phyloP scores from a whole-genome alignment of 2,329 filamentous ascomycete genomes.

The Sclerotiophoma versabilis region DNA sequence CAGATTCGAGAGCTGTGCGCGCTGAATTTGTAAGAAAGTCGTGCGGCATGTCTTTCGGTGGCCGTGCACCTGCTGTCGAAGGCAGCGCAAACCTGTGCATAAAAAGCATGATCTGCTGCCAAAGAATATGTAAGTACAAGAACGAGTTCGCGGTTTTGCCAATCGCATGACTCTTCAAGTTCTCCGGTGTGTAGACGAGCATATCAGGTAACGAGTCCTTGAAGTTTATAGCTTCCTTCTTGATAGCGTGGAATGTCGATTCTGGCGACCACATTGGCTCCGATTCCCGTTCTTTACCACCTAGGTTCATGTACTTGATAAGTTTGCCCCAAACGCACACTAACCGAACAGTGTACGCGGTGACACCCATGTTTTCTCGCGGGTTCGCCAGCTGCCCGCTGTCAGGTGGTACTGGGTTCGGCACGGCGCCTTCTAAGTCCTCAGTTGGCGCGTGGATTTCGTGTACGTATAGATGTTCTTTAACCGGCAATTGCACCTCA shows the following conservation, averaged over 20 bases:
- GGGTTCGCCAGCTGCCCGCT: slow-evolving; percentile 71
- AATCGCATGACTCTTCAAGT: slow-evolving; percentile 82
- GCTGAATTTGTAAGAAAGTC: slow-evolving; percentile 79
- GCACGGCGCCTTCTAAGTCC: slow-evolving; percentile 74
- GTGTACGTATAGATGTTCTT: slow-evolving; percentile 87
- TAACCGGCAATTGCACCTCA: slow-evolving; percentile 87
- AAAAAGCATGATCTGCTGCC: slow-evolving; percentile 89
- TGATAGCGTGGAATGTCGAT: slow-evolving; percentile 77
- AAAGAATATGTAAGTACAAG: slow-evolving; percentile 86
- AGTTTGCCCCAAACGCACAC: slow-evolving; percentile 91
- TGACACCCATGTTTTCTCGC: slow-evolving; percentile 89
- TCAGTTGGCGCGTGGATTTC: slow-evolving; percentile 91
- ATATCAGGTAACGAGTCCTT: slow-evolving; percentile 71
- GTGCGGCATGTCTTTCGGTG: slow-evolving; percentile 74
- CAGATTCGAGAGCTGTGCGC: slow-evolving; percentile 79
- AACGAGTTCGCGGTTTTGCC: slow-evolving; percentile 91
- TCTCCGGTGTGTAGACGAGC: slow-evolving; percentile 79
- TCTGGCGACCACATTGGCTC: slow-evolving; percentile 81
- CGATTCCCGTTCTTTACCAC: slow-evolving; percentile 79
- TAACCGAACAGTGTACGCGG: slow-evolving; percentile 84
- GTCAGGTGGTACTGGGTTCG: slow-evolving; percentile 67
- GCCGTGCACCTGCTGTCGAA: slow-evolving; percentile 67
- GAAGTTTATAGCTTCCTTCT: slow-evolving; percentile 75
- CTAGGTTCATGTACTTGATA: slow-evolving; percentile 88
- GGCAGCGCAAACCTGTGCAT: slow-evolving; percentile 87